A percentile compares a stretch with the other conserved stretches of the same genome.
These are phyloP conservation scores for Scalesia atractyloides DNA, from an alignment of 129 eudicot species.

Conservation along the genomic window DNA sequence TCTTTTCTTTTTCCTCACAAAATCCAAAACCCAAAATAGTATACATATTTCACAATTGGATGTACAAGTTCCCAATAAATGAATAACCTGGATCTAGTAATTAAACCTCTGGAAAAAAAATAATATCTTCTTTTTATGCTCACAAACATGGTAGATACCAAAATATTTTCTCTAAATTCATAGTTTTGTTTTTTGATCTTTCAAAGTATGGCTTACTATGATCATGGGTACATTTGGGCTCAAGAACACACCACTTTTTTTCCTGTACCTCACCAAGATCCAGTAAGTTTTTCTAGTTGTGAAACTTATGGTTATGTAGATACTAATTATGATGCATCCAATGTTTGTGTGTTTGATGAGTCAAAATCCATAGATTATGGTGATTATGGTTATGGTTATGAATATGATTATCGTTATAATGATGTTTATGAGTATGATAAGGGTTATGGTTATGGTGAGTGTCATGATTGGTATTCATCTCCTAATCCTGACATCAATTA, in stretches of 20 bases:
- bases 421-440: conserved; percentile 1
- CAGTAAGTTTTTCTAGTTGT: conserved; percentile 26
- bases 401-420: conserved; percentile 8
- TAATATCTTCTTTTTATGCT: not conserved
- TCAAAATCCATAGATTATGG: conserved; percentile 13
- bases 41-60: not conserved
- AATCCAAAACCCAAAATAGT: not conserved
- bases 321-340: conserved; percentile 16
- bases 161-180: not conserved
- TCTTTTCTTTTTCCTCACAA: not conserved
- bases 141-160: not conserved
- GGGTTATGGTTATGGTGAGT: conserved; percentile 13
- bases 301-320: conserved; percentile 27
- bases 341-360: conserved; percentile 24
- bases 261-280: conserved; percentile 32
- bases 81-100: not conserved
- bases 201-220: conserved; percentile 49
- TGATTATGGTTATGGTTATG: conserved; percentile 5
- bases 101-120: not conserved
- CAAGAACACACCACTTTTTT: conserved; percentile 29
- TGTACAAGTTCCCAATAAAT: not conserved
- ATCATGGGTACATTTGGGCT: conserved; percentile 47
- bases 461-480: not conserved
- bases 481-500: conserved; percentile 30
- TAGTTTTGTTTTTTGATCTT: conserved; percentile 19